These are phyloP conservation scores for Nannochloropsis salina DNA, from an alignment of 108 stramenopile genomes.

Conservation along the genomic window DNA sequence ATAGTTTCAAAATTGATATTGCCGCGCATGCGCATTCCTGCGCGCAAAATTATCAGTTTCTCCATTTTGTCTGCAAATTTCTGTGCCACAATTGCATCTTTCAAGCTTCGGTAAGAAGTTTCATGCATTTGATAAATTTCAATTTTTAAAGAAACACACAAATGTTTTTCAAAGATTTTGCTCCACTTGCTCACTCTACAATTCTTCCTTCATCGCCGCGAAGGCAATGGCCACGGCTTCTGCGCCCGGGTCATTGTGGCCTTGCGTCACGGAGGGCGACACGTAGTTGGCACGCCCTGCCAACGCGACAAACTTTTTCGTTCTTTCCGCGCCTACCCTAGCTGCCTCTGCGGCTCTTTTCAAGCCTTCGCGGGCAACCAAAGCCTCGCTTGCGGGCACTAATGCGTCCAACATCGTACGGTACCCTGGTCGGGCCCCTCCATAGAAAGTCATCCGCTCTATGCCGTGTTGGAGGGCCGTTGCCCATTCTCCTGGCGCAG, in stretches of 20 bases:
- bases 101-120: too few relatives aligned
- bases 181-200: not conserved
- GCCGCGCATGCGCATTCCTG: too few relatives aligned
- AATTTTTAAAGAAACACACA: too few relatives aligned
- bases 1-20: too few relatives aligned
- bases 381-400: slow-evolving; percentile 65
- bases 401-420: slow-evolving; percentile 96
- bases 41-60: too few relatives aligned
- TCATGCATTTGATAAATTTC: too few relatives aligned
- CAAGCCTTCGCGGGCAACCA: slow-evolving; percentile 37
- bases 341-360: slow-evolving; percentile 65
- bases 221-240: slow-evolving; percentile 82
- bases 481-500: slow-evolving; percentile 47
- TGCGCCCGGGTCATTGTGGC: slow-evolving; percentile 94
- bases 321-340: slow-evolving; percentile 72
- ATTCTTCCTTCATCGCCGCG: slow-evolving; percentile 54
- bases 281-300: slow-evolving; percentile 95
- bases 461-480: slow-evolving; percentile 72
- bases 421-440: slow-evolving; percentile 79
- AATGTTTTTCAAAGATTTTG: too few relatives aligned
- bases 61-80: too few relatives aligned
- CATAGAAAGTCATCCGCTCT: slow-evolving; percentile 77
- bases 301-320: slow-evolving; percentile 72
- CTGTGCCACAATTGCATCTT: too few relatives aligned
- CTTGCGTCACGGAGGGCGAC: slow-evolving; percentile 39